phyloP scores from a whole-genome alignment of 805 yeast species.

The Myxozyma neotropica region DNA sequence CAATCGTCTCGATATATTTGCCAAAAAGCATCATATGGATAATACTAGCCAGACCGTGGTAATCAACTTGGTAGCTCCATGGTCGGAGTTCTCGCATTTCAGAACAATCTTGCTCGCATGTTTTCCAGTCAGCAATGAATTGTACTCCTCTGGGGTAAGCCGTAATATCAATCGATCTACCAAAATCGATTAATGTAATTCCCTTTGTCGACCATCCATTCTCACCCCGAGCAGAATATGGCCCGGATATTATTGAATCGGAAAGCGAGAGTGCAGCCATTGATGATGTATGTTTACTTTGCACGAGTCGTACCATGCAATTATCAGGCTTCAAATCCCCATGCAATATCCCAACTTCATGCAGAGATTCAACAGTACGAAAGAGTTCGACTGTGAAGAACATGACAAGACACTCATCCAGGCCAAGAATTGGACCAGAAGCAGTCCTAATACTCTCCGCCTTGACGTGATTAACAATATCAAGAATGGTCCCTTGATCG shows the following conservation, averaged over 20 bases:
- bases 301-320: conserved; percentile 67
- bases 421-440: conserved; percentile 30
- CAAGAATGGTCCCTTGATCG: conserved; percentile 72
- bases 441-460: conserved; percentile 32
- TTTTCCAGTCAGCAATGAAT: conserved; percentile 62
- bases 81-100: conserved; percentile 61
- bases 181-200: conserved; percentile 74
- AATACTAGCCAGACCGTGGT: conserved; percentile 76
- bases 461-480: conserved; percentile 58
- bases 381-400: conserved; percentile 68
- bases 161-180: conserved; percentile 72
- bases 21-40: conserved; percentile 77
- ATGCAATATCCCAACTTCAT: conserved; percentile 67
- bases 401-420: conserved; percentile 64
- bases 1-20: conserved; percentile 53
- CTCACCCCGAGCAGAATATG: conserved; percentile 44
- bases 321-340: conserved; percentile 87
- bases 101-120: conserved; percentile 71
- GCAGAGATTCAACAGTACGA: conserved; percentile 61
- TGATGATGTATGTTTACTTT: conserved; percentile 23
- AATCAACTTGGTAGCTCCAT: conserved; percentile 83
- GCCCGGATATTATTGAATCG: conserved; percentile 1
- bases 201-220: conserved; percentile 58
- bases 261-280: conserved; percentile 21
- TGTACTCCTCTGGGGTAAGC: conserved; percentile 51